Conservation (phyloP, 2,329 filamentous ascomycete species). For the Cladosporium halotolerans region DNA sequence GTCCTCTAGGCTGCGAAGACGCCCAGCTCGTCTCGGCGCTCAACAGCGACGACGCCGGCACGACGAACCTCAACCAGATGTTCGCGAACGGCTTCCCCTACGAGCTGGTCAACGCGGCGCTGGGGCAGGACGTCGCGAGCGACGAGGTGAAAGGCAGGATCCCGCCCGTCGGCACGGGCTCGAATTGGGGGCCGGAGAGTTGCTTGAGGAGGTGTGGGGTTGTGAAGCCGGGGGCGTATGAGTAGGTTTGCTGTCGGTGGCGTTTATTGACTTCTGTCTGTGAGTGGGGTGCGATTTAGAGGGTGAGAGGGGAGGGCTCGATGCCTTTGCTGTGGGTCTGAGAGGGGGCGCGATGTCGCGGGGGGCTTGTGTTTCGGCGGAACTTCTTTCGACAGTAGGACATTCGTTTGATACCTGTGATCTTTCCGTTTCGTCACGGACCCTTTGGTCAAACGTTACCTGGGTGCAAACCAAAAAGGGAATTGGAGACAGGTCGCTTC, state of each 20-base stretch:
- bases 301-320: neutral
- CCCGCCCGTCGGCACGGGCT: constrained; percentile 37
- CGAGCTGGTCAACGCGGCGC: constrained; percentile 39
- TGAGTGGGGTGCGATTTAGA: neutral
- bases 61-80: constrained; percentile 43
- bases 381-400: no score
- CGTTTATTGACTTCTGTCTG: neutral
- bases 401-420: no score
- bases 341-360: no score
- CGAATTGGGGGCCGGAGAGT: constrained; percentile 35
- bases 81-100: constrained; percentile 34
- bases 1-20: constrained; percentile 40
- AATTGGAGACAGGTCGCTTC: no score
- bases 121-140: constrained; percentile 33
- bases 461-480: no score
- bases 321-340: no score
- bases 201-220: constrained; percentile 34
- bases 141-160: constrained; percentile 29
- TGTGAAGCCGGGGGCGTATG: neutral
- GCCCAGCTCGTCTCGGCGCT: constrained; percentile 46
- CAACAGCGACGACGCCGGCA: constrained; percentile 46
- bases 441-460: no score
- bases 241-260: no score
- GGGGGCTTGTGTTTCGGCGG: no score
- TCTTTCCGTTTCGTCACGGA: no score